These are phyloP conservation scores for Annona squamosa DNA, from an alignment of 164 flowering plant species.

Conservation along the genomic window DNA sequence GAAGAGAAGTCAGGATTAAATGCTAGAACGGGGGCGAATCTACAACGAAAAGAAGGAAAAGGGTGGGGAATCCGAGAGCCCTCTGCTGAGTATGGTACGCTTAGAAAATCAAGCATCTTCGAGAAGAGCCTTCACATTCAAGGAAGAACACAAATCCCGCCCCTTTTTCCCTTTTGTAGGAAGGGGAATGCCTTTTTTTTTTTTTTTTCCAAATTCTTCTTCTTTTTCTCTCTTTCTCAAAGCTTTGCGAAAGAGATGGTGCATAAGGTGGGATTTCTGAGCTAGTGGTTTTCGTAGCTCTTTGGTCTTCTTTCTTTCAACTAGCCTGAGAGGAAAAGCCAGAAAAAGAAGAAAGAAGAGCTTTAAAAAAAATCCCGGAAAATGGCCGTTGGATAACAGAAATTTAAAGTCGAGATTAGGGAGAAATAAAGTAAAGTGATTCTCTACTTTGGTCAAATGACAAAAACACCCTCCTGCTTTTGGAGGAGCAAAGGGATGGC, in stretches of 20 bases:
- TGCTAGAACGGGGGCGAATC: slow-evolving; percentile 12
- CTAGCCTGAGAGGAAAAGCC: slow-evolving; percentile 7
- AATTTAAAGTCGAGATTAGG: slow-evolving; percentile 51
- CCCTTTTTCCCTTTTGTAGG: slow-evolving; percentile 19
- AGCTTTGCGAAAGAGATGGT: slow-evolving; percentile 6
- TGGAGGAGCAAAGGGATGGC: slow-evolving; percentile 6
- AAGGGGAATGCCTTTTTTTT: slow-evolving; percentile 13
- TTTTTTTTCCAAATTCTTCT: no score
- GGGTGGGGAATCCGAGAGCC: slow-evolving; percentile 48
- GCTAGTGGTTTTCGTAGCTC: slow-evolving; percentile 8
- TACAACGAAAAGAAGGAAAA: slow-evolving; percentile 31
- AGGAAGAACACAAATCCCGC: slow-evolving; percentile 39
- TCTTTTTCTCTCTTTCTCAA: slow-evolving; percentile 9
- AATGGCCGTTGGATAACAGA: slow-evolving; percentile 57
- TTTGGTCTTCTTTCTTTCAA: slow-evolving; percentile 12
- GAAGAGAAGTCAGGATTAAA: slow-evolving; percentile 31
- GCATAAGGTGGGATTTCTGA: slow-evolving; percentile 8
- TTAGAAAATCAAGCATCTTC: slow-evolving; percentile 51
- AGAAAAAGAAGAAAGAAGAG: slow-evolving; percentile 11
- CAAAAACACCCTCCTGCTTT: slow-evolving; percentile 65
- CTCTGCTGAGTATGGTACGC: slow-evolving; percentile 26
- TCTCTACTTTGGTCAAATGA: slow-evolving; percentile 31
- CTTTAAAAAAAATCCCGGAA: slow-evolving; percentile 10
- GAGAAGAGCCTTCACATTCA: slow-evolving; percentile 59
- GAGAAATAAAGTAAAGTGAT: slow-evolving; percentile 36